Evolutionary conservation across 257 asterid genomes (phyloP), one percentile per base, ranked within the genome.

Genomic region (Schizonepeta tenuifolia): DNA sequence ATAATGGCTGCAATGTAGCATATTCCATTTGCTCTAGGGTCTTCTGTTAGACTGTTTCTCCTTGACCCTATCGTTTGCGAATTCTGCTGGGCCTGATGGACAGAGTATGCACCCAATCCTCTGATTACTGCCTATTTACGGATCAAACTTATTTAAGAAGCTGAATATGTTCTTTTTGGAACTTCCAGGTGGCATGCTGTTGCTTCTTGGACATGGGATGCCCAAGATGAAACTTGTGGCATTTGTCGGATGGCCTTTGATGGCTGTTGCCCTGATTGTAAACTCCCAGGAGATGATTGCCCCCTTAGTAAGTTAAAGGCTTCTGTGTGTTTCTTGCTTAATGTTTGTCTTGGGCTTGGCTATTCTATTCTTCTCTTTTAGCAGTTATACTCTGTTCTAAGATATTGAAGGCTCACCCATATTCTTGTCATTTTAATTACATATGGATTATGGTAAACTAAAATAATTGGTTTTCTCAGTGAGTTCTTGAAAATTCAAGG

Each of bases 141-240:
- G 28, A 50, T 64, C 24, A 49, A 4, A 75, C 43, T 22, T 21
- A 31, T 50, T 49, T 18, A 26, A 21, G 40, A 3, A 73, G 55
- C 72, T 67, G 26, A 75, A 17, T 14, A 21, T 28, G 53, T 33
- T 58, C 44, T 14, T 70, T 64, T 20, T 54, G 7, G n/a, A 33
- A 10, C 50, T 72, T 69, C 46, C 73, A 90, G 96, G 73, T 93
- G 95, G 98, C 95, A 87, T 77, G 96, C 91, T 24, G 92, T 93
- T 77, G 87, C 94, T 75, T 87, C 93, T n/a, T 93, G 98, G 96
- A 89, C 96, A 72, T 91, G 98, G 98, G 91, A 93, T 79, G 98
- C 97, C 20, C 96, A 90, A 82, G 98, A 92, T 70, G 98, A 90
- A 79, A 88, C 97, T 20, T 92, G 98, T 65, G 98, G 98, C 55